Base-by-base conservation (phyloP, 176 grass and related monocot genomes). In the Typha latifolia region DNA sequence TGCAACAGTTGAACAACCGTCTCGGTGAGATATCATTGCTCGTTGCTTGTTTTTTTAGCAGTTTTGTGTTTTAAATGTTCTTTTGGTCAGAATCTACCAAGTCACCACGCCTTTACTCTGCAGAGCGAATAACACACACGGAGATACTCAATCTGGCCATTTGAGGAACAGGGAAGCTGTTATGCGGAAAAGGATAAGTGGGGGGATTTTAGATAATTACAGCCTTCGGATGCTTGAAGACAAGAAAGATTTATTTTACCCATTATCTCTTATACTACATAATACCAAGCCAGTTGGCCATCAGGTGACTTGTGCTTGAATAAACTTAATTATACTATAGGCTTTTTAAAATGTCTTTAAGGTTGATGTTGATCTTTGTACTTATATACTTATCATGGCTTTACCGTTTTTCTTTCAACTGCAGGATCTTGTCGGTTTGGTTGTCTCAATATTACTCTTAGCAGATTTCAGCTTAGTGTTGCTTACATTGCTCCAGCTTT, bases 371-470 rank as follows among this genome's bases (percentile, higher is more conserved):
- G 51, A 48, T 66, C 56, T 32, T 71, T 31, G 49, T 51, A 53
- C 62, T 62, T 83, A 11, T 71, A 12, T n/a, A 64, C 62, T 78
- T 48, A 74, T 66, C 59, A 37, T 80, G 8, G 9, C 20, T 68
- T 75, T 16, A 61, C 31, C 74, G 51, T 61, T n/a, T 57, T 62
- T 8, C 77, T 88, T 15, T 83, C 63, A 49, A 69, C 63, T 87
- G 75, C 86, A 99, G 95, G 95, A 99, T 81, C 85, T 99, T 84
- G 95, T 99, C 80, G 95, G 95, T 73, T 69, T 99, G 73, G 84
- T 90, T 51, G 94, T 99, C 74, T 99, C 95, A 63, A 81, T 99
- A 78, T 70, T 99, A 55, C 86, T 99, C 34, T 87, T 99, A 1
- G 84, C 86, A 15, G 95, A 99, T 87, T 99, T 99, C 77, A 99